These are phyloP conservation scores for Fusarium sp. DNA, from an alignment of 2,329 filamentous ascomycete species.

Conservation along the genomic window DNA sequence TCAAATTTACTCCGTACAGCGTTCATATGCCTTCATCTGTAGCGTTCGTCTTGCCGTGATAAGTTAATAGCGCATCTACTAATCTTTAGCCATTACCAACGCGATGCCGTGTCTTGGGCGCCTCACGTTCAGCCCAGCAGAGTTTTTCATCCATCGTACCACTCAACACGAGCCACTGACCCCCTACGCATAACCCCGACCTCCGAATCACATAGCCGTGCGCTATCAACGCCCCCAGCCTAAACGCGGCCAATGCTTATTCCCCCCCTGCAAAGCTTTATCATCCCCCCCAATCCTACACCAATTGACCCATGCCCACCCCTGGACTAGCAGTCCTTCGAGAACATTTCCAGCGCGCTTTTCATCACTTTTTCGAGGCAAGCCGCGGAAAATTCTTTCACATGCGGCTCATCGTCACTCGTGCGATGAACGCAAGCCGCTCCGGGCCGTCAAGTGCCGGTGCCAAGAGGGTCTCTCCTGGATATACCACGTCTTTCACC, in stretches of 20 bases:
- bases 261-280: constrained; percentile 24
- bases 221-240: constrained; percentile 11
- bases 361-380: constrained; percentile 8
- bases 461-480: no score
- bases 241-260: constrained; percentile 32
- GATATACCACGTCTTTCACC: no score
- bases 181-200: neutral
- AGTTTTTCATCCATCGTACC: no score
- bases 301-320: constrained; percentile 17
- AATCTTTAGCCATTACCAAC: no score
- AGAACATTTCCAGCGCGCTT: constrained; percentile 35
- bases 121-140: no score
- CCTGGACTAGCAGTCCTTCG: constrained; percentile 35
- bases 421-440: constrained; percentile 13
- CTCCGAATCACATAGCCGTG: neutral
- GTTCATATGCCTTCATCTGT: no score
- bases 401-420: constrained; percentile 19
- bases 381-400: constrained; percentile 17
- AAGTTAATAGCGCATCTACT: no score
- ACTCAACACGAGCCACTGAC: neutral
- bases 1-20: no score
- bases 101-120: no score
- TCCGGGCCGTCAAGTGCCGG: no score
- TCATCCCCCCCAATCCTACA: constrained; percentile 13
- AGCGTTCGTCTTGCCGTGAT: no score